A percentile compares a stretch with the other conserved stretches of the same genome.
Evolutionary conservation across 2,329 filamentous ascomycete genomes (phyloP).

Genomic region (Colletotrichum nymphaeae): DNA sequence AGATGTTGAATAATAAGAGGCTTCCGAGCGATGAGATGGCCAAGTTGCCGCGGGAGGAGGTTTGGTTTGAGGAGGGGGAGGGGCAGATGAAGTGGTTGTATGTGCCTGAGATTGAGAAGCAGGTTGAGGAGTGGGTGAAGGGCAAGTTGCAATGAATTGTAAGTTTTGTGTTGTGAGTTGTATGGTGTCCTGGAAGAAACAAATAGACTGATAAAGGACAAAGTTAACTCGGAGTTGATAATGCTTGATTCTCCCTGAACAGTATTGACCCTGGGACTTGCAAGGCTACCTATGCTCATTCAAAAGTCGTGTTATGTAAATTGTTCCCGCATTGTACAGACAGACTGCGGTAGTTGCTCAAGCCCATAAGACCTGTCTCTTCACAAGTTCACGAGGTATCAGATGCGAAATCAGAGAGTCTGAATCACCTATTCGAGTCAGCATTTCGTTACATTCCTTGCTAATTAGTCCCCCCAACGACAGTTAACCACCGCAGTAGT

Average conservation of each 20-base stretch:
- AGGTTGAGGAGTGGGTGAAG: constrained; percentile 44
- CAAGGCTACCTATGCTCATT: not conserved
- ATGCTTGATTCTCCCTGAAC: not conserved
- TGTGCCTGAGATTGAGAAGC: constrained; percentile 48
- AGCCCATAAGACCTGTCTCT: not conserved
- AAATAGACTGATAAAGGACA: not conserved
- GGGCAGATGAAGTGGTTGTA: constrained; percentile 54
- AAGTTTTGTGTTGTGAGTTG: not conserved
- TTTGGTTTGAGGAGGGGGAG: constrained; percentile 37
- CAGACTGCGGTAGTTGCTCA: not conserved
- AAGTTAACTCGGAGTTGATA: not conserved
- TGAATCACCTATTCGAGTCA: constrained; percentile 22
- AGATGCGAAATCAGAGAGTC: not conserved
- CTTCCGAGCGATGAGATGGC: constrained; percentile 49
- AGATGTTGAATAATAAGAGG: constrained; percentile 58
- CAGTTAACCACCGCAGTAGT: not conserved
- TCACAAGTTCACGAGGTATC: not conserved
- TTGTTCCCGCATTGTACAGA: too few species aligned
- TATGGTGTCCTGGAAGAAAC: not conserved
- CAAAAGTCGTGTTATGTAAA: too few species aligned
- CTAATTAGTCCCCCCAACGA: not conserved
- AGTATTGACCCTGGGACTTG: too few species aligned
- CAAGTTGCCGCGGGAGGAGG: constrained; percentile 14
- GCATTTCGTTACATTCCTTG: not conserved
- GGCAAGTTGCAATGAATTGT: not conserved